Evolutionary conservation across 495 filamentous ascomycete species (phyloP).

Genomic region (Neurospora sp.): DNA sequence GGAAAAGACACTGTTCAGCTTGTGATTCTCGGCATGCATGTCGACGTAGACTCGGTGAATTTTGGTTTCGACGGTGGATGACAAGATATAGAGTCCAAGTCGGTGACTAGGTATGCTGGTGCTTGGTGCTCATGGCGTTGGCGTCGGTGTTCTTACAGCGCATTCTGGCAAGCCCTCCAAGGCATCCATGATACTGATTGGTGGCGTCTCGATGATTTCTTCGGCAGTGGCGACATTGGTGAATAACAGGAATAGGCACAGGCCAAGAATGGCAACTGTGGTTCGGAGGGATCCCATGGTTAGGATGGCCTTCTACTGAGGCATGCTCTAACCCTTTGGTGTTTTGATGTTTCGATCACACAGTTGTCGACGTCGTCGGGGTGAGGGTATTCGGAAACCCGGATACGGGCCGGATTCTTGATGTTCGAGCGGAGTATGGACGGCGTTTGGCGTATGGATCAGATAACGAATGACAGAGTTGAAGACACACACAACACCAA

Average conservation of each 20-base stretch:
- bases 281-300: slow-evolving; percentile 2
- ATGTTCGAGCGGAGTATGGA: neutral
- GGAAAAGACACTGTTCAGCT: neutral
- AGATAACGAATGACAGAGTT: neutral
- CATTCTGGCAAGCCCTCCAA: neutral
- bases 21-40: neutral
- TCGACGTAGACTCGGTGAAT: neutral
- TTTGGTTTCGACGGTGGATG: neutral
- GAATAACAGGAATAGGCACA: slow-evolving; percentile 1
- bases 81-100: neutral
- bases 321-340: neutral
- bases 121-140: neutral
- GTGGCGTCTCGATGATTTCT: neutral
- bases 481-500: neutral
- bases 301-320: neutral
- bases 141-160: slow-evolving; percentile 3
- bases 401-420: neutral
- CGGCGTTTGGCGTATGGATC: neutral
- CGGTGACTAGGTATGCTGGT: neutral
- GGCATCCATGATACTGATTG: neutral
- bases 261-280: slow-evolving; percentile 6
- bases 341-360: neutral
- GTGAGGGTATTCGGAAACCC: neutral
- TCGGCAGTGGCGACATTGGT: neutral
- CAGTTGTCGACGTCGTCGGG: neutral